A percentile compares a stretch with the other conserved stretches of the same genome.
phyloP scores from a whole-genome alignment of 345 rosid genomes.

The Sisymbrium irio region DNA sequence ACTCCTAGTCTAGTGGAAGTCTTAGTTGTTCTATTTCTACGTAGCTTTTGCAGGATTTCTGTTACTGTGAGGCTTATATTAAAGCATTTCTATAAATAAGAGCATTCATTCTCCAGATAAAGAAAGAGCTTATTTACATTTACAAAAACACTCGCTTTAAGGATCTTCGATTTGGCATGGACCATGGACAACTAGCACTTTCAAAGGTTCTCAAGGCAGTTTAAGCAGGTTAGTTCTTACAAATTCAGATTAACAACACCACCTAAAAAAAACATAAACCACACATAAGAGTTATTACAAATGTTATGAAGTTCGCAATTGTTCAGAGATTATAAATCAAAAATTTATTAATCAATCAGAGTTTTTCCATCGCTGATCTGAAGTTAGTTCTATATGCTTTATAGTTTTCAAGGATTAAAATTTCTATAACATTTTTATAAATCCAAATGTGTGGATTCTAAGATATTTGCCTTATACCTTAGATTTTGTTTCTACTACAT shows the following conservation, averaged over 20 bases:
- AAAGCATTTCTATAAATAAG: background rate
- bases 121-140: background rate
- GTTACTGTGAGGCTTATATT: background rate
- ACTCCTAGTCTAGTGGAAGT: background rate
- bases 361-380: background rate
- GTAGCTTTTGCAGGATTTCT: constrained; percentile 2
- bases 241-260: background rate
- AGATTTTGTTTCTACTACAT: background rate
- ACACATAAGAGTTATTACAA: background rate
- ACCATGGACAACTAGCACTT: too few species aligned
- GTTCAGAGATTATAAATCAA: background rate
- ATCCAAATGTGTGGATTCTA: background rate
- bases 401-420: background rate
- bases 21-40: background rate
- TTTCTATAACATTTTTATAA: background rate
- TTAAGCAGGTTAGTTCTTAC: background rate
- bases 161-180: too few species aligned
- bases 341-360: background rate
- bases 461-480: background rate
- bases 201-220: background rate
- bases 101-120: background rate
- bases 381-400: background rate
- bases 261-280: background rate
- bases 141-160: background rate
- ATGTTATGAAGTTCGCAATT: background rate